Base-by-base conservation (phyloP, 176 grass and related monocot genomes). In the Carex cristatella region DNA sequence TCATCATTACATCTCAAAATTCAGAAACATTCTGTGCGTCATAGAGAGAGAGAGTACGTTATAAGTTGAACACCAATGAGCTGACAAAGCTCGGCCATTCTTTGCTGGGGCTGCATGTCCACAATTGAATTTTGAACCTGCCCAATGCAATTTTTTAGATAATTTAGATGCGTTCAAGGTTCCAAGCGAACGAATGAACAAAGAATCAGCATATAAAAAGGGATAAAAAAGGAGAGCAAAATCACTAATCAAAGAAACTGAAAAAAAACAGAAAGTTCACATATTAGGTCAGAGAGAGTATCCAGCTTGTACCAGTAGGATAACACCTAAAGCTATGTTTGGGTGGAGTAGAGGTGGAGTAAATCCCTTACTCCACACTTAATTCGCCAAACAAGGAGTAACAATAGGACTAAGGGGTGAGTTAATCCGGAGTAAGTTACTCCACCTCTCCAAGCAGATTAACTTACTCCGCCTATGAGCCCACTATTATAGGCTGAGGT, bases 101-200 rank as follows among this genome's bases (percentile, higher is more conserved):
- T 93, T 75, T 85, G 91, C 81, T 98, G 95, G 1, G 91, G 95
- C 10, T 89, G 95, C 89, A 95, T 98, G 82, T 95, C 95, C 10
- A 98, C 86, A 48, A 98, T 59, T 40, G 93, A 95, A 95, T 98
- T 89, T 89, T 98, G 93, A 84, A 98, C 95, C 95, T 98, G 86
- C 51, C 5, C 87, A 79, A 77, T 86, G 5, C 69, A 12, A 19
- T 28, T 73, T 77, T 80, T 57, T 54, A 56, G n/a, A 66, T 54
- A 69, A 86, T 64, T 65, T 31, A 78, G 10, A 57, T 78, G 51
- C 16, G 12, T 18, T 78, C 46, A 3, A 70, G 19, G 35, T 35
- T 49, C 10, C 7, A 81, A 40, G 57, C 51, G 51, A 58, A 68
- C 28, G 13, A 81, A 23, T 23, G 23, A 23, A 55, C 33, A 14